A percentile compares a stretch with the other conserved stretches of the same genome.
Conservation (phyloP, 441 rosid genomes). For the Erodium trifolium region DNA sequence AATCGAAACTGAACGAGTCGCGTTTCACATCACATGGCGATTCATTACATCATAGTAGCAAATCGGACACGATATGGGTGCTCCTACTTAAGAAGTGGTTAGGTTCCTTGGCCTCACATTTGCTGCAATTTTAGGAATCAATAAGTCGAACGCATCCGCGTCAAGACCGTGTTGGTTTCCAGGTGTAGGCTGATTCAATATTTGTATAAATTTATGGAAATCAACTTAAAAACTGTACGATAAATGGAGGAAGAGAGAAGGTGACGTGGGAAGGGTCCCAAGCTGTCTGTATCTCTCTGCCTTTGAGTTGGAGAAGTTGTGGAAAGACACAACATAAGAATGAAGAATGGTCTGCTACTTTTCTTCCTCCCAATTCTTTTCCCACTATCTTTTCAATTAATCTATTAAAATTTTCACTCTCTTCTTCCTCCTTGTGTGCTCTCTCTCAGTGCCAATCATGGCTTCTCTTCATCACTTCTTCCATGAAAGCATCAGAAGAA, state of each 20-base stretch:
- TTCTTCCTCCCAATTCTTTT: too few relatives aligned
- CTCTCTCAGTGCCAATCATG: conserved; percentile 12
- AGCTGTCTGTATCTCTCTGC: background rate
- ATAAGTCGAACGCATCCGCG: background rate
- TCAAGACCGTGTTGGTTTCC: background rate
- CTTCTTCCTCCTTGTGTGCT: background rate
- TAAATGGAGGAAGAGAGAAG: too few relatives aligned
- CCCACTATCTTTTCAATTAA: too few relatives aligned
- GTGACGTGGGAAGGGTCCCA: background rate
- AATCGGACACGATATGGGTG: too few relatives aligned
- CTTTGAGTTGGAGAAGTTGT: background rate
- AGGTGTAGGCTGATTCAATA: background rate
- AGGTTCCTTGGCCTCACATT: too few relatives aligned
- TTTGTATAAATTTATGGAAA: background rate
- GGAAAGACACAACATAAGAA: too few relatives aligned
- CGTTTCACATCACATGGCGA: too few relatives aligned
- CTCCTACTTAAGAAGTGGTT: too few relatives aligned
- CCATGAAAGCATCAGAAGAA: background rate
- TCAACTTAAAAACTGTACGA: too few relatives aligned
- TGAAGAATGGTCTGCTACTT: background rate
- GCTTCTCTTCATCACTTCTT: conserved; percentile 10
- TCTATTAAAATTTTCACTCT: background rate
- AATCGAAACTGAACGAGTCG: too few relatives aligned
- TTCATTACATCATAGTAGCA: too few relatives aligned
- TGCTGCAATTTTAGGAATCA: too few relatives aligned